Evolutionary conservation across 2,329 filamentous ascomycete species (phyloP).

Genomic region (Colletotrichum liaoningense): DNA sequence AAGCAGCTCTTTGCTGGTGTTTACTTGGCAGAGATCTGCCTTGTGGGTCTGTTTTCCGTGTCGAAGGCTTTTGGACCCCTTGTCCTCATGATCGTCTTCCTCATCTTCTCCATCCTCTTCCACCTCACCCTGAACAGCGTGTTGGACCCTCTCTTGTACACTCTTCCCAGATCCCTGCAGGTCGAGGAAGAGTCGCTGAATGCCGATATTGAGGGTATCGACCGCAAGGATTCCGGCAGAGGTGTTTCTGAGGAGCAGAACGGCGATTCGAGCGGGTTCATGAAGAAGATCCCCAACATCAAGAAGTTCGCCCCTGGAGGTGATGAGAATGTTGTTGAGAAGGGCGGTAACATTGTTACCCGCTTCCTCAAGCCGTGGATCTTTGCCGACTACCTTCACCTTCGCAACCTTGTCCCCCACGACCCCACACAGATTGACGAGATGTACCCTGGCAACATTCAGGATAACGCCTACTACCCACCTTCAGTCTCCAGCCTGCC

Average conservation of each 20-base stretch:
- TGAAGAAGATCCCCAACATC: constrained; percentile 35
- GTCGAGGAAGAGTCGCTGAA: constrained; percentile 52
- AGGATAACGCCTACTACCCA: constrained; percentile 78
- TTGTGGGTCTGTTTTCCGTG: constrained; percentile 85
- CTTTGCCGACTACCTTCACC: constrained; percentile 77
- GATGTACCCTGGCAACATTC: constrained; percentile 70
- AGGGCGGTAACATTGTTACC: constrained; percentile 68
- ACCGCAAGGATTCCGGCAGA: constrained; percentile 37
- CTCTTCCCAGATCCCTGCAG: constrained; percentile 72
- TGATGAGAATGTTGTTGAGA: constrained; percentile 42
- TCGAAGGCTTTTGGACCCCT: constrained; percentile 75
- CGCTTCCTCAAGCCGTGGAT: constrained; percentile 84
- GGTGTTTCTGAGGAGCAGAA: constrained; percentile 34
- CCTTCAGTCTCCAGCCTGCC: constrained; percentile 72
- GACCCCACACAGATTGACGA: constrained; percentile 59
- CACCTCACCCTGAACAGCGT: constrained; percentile 78
- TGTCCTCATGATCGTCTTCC: constrained; percentile 79
- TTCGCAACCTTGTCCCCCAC: constrained; percentile 77
- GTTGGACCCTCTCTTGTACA: constrained; percentile 77
- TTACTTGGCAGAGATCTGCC: constrained; percentile 82
- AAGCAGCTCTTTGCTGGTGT: constrained; percentile 87
- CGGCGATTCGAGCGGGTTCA: constrained; percentile 35
- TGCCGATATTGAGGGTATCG: constrained; percentile 25
- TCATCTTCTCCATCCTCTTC: constrained; percentile 81
- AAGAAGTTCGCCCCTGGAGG: constrained; percentile 32